phyloP scores from a whole-genome alignment of 176 grass and related monocot species.

The Eragrostis curvula region DNA sequence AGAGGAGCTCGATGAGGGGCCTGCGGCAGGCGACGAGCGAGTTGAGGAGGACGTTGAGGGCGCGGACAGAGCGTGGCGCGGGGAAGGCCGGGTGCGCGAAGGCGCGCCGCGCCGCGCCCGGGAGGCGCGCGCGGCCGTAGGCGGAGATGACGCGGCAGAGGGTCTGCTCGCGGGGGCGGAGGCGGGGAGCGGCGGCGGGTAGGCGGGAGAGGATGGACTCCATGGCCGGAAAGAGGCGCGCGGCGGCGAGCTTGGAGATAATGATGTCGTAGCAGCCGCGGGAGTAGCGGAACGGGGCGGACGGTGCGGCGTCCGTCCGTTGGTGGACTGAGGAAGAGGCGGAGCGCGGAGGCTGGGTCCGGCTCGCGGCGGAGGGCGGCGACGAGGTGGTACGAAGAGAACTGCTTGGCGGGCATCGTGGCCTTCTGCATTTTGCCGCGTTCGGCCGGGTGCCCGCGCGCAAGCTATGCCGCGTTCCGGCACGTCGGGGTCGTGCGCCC shows the following conservation, averaged over 20 bases:
- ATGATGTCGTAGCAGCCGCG: slow-evolving; percentile 62
- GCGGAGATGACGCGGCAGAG: slow-evolving; percentile 59
- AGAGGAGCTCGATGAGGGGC: slow-evolving; percentile 19
- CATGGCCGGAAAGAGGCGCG: slow-evolving; percentile 60
- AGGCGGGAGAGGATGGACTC: slow-evolving; percentile 53
- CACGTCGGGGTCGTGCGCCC: too few relatives aligned
- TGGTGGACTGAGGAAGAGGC: slow-evolving; percentile 50
- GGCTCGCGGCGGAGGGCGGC: slow-evolving; percentile 54
- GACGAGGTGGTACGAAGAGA: slow-evolving; percentile 54
- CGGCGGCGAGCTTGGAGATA: slow-evolving; percentile 65
- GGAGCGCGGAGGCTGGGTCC: slow-evolving; percentile 46
- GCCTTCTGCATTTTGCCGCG: neutral
- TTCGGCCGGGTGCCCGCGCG: neutral
- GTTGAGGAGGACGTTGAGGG: slow-evolving; percentile 67
- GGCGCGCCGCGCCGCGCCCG: slow-evolving; percentile 34
- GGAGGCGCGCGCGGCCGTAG: slow-evolving; percentile 60
- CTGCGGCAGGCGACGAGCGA: slow-evolving; percentile 43
- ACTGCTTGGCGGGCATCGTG: slow-evolving; percentile 19
- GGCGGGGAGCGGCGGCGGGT: neutral
- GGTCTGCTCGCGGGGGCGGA: slow-evolving; percentile 35
- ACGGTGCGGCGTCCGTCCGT: neutral
- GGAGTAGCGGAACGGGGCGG: slow-evolving; percentile 36
- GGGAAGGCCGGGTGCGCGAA: slow-evolving; percentile 61
- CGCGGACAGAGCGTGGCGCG: slow-evolving; percentile 46
- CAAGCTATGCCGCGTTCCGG: too few relatives aligned